Evolutionary conservation across 192 early-diverging fungal species (phyloP).

Genomic region (Coemansia sp.): DNA sequence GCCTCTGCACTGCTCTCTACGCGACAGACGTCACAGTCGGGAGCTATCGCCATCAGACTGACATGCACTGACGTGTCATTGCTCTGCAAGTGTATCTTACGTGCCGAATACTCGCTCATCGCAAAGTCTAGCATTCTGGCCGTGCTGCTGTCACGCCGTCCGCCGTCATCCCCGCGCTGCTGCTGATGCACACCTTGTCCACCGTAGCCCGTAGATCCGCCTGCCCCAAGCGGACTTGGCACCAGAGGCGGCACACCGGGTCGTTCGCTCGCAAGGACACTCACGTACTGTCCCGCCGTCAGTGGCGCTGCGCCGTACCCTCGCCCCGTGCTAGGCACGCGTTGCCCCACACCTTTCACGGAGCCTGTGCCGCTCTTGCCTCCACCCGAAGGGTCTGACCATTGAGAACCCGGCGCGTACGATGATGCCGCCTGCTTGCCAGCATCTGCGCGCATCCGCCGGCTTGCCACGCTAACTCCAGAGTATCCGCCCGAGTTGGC

Average conservation of each 20-base stretch:
- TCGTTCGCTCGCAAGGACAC: constrained; percentile 10
- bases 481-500: background rate
- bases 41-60: constrained; percentile 46
- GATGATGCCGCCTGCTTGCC: constrained; percentile 22
- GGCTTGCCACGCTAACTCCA: constrained; percentile 10
- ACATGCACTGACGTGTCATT: constrained; percentile 44
- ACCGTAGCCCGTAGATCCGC: constrained; percentile 4
- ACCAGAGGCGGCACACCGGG: background rate
- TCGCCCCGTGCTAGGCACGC: background rate
- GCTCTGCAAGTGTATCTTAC: constrained; percentile 36
- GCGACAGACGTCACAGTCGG: constrained; percentile 44
- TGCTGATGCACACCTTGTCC: background rate
- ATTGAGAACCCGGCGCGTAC: constrained; percentile 22
- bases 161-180: constrained; percentile 1
- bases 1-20: constrained; percentile 19
- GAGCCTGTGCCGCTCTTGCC: background rate
- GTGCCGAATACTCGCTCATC: constrained; percentile 38
- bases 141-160: constrained; percentile 1
- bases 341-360: background rate
- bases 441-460: constrained; percentile 1
- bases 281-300: constrained; percentile 18
- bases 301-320: constrained; percentile 8
- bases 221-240: constrained; percentile 4
- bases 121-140: constrained; percentile 30
- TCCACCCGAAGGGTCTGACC: background rate